A percentile compares a stretch with the other conserved stretches of the same genome.
These are phyloP conservation scores for Auxenochlorella pyrenoidosa DNA, from an alignment of 139 green algal genomes.

Conservation along the genomic window DNA sequence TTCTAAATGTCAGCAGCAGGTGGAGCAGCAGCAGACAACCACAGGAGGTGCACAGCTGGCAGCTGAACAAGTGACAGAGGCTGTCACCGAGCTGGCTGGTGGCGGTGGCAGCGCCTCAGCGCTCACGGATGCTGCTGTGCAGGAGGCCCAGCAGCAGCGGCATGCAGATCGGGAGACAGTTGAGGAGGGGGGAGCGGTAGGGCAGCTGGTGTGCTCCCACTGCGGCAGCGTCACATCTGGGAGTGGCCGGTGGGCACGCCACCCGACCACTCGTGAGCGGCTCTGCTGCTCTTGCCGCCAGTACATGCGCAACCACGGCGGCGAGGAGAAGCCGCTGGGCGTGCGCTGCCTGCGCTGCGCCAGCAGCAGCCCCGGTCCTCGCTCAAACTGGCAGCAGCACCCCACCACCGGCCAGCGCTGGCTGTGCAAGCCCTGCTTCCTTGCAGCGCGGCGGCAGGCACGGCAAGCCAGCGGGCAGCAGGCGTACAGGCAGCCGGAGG, in stretches of 20 bases:
- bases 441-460: not conserved
- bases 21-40: no score
- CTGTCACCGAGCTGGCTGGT: no score
- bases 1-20: no score
- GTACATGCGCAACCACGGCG: not conserved
- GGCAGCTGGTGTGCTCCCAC: slow-evolving; percentile 1
- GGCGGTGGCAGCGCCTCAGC: no score
- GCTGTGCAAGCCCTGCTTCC: not conserved
- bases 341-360: not conserved
- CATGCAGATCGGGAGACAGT: no score
- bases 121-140: no score
- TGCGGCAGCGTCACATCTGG: not conserved
- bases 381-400: not conserved
- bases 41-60: no score
- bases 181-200: no score
- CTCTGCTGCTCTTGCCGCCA: not conserved
- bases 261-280: not conserved
- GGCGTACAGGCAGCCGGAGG: not conserved
- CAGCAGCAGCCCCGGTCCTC: not conserved
- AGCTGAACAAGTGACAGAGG: no score
- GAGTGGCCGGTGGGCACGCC: not conserved
- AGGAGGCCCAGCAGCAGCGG: not conserved
- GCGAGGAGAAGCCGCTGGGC: not conserved
- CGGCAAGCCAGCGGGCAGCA: not conserved
- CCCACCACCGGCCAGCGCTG: not conserved